Conservation (phyloP, 1,284 basidiomycete genomes). For the Sanghuangporus sanghuang region DNA sequence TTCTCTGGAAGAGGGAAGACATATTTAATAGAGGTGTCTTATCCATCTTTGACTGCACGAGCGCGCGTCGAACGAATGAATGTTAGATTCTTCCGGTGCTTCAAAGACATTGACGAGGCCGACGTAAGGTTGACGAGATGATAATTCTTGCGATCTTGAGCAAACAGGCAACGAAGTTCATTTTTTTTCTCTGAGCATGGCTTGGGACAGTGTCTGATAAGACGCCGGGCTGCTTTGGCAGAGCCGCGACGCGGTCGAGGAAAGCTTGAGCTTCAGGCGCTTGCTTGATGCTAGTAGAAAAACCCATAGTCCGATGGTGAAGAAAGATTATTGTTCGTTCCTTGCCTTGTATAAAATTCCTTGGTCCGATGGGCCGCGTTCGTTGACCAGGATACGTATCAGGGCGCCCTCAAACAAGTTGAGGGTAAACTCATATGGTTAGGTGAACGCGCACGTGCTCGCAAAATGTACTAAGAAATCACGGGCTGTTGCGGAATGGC, state of each 20-base stretch:
- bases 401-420: no score
- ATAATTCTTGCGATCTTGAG: conserved; percentile 41
- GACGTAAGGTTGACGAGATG: conserved; percentile 41
- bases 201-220: conserved; percentile 36
- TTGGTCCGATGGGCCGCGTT: background rate
- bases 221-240: conserved; percentile 34
- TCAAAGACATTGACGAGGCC: conserved; percentile 54
- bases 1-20: conserved; percentile 38
- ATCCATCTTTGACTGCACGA: conserved; percentile 33
- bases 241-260: conserved; percentile 32
- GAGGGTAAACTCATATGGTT: background rate
- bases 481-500: no score
- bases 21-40: conserved; percentile 36
- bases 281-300: conserved; percentile 1
- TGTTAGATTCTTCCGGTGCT: conserved; percentile 32
- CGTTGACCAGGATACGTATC: background rate
- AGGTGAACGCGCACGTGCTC: background rate
- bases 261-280: conserved; percentile 37
- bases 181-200: conserved; percentile 50
- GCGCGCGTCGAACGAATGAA: conserved; percentile 39
- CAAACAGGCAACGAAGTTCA: conserved; percentile 47
- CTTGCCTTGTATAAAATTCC: background rate
- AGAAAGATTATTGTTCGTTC: background rate
- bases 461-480: background rate
- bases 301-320: background rate